phyloP scores from a whole-genome alignment of 495 filamentous ascomycete genomes.

The Hypomontagnella monticulosa region DNA sequence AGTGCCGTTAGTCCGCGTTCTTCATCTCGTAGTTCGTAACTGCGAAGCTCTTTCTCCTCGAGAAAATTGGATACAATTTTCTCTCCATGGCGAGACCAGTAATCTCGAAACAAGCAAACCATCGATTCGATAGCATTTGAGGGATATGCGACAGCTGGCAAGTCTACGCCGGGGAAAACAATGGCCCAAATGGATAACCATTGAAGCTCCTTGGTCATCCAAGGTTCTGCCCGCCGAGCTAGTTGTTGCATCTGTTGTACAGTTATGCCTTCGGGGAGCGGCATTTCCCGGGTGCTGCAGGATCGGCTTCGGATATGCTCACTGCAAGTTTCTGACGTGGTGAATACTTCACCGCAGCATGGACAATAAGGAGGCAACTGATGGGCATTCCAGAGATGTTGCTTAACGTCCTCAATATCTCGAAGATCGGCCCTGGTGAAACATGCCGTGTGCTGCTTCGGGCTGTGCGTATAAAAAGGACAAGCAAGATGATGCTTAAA shows the following conservation, averaged over 20 bases:
- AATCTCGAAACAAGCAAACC: slow-evolving; percentile 30
- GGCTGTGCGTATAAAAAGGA: slow-evolving; percentile 28
- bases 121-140: slow-evolving; percentile 9
- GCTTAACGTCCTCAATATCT: slow-evolving; percentile 31
- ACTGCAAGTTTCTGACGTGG: slow-evolving; percentile 15
- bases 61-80: slow-evolving; percentile 25
- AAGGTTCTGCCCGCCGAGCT: slow-evolving; percentile 4
- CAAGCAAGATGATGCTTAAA: too few relatives aligned
- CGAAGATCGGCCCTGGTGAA: slow-evolving; percentile 13
- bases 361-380: slow-evolving; percentile 31
- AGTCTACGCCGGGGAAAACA: slow-evolving; percentile 28
- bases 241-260: slow-evolving; percentile 32
- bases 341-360: slow-evolving; percentile 22
- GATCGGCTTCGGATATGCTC: slow-evolving; percentile 23
- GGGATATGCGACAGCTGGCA: background rate
- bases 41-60: background rate
- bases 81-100: slow-evolving; percentile 32
- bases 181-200: slow-evolving; percentile 37
- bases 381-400: slow-evolving; percentile 33
- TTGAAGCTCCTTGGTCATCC: slow-evolving; percentile 15
- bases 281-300: background rate
- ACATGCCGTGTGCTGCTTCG: slow-evolving; percentile 17
- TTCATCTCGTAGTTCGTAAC: slow-evolving; percentile 2
- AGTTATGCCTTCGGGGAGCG: slow-evolving; percentile 35
- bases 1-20: background rate